Conservation (phyloP, 2,329 filamentous ascomycete species). For the Orbilia ellipsospora region DNA sequence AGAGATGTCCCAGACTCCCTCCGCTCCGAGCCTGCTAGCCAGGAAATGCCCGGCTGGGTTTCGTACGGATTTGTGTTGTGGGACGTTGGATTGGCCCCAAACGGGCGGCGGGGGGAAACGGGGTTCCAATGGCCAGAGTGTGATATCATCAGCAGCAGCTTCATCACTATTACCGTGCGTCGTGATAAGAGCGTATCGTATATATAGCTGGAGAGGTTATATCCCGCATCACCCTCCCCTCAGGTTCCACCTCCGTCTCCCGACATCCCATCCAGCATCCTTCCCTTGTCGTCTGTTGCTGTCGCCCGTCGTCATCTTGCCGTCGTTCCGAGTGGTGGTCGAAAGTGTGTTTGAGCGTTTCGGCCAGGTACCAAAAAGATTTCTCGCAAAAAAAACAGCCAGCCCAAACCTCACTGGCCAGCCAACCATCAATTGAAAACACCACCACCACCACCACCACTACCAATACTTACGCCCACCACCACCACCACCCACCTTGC, state of each 20-base stretch:
- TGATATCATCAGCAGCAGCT: slow-evolving; percentile 27
- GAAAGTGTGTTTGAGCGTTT: slow-evolving; percentile 38
- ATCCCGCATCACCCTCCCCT: background rate
- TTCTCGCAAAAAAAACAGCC: slow-evolving; percentile 39
- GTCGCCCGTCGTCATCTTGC: background rate
- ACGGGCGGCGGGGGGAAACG: too few species aligned
- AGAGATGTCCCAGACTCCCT: background rate
- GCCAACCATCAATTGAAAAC: slow-evolving; percentile 22
- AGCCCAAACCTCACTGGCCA: slow-evolving; percentile 17
- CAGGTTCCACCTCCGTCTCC: background rate
- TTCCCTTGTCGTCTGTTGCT: background rate
- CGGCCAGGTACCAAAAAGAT: slow-evolving; percentile 42
- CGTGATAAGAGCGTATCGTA: too few species aligned
- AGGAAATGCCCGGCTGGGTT: background rate
- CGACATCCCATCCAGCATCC: background rate
- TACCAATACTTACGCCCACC: slow-evolving; percentile 16
- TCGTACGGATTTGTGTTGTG: slow-evolving; percentile 22
- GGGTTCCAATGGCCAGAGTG: background rate
- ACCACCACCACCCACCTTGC: background rate
- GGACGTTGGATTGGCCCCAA: slow-evolving; percentile 29
- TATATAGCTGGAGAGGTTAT: background rate
- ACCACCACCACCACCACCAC: slow-evolving; percentile 12
- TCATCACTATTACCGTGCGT: too few species aligned
- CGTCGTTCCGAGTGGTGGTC: slow-evolving; percentile 3
- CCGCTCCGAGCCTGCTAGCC: background rate